Base-by-base conservation (phyloP, 2,329 filamentous ascomycete genomes). In the Sporothrix pallida region DNA sequence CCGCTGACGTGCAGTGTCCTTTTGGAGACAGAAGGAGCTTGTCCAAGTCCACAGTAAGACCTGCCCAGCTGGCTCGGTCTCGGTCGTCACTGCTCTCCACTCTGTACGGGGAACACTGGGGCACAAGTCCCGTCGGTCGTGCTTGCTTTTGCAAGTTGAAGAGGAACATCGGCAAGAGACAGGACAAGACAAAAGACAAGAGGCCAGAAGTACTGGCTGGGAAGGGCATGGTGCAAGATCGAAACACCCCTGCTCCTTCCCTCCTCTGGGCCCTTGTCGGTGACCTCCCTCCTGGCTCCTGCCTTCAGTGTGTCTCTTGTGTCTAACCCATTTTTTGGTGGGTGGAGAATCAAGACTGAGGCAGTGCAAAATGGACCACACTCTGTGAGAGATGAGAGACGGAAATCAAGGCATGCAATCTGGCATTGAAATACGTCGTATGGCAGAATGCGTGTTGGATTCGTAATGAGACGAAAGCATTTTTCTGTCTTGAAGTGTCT, bases 321-420 rank as follows among this genome's bases (percentile, higher is more conserved):
- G 31, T 56, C 31, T 71, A 12, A 23, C 20, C 50, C 48, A 10
- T 48, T 26, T 72, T 52, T 58, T 26, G 46, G n/a, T 20, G 20
- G 46, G 70, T 72, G 70, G 70, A 72, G 70, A 37, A 65, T 63
- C 56, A 63, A 15, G 58, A 63, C 70, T 72, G 70, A 65, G 70
- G 70, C 70, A 62, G 70, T 72, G 70, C 70, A 72, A 37, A 48
- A 63, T 37, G 60, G 46, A 42, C 56, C 46, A 13, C 52, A 50
- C 15, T 58, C 50, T 58, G 31, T 17, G n/a, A 48, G 42, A 23
- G 48, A 54, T 37, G 31, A 37, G 31, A 37, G 31, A 58, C 1
- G 52, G 52, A 37, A 50, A 52, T 17, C 26, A 52, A 69, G 67
- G 50, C 37, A 46, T 23, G 52, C 52, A 54, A 54, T 54, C 31